Evolutionary conservation across 108 stramenopile species (phyloP).

Genomic region (Cyclotella choctawhatcheeana): DNA sequence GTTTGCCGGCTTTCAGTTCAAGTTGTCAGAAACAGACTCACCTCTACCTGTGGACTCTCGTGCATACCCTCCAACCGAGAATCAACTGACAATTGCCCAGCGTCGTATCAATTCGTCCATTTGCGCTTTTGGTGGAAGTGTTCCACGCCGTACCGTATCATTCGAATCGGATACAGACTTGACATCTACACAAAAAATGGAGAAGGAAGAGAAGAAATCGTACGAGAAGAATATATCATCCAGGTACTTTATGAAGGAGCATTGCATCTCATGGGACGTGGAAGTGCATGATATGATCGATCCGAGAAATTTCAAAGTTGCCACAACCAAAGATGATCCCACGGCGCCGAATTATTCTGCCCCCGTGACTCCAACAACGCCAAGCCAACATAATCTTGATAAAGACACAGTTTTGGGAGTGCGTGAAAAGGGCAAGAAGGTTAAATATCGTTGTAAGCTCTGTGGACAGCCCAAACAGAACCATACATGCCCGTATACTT

Average conservation of each 20-base stretch:
- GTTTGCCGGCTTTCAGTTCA: constrained; percentile 36
- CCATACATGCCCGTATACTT: constrained; percentile 73
- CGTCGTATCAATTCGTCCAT: constrained; percentile 39
- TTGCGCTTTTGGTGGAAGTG: constrained; percentile 48
- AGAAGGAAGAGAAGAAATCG: constrained; percentile 24
- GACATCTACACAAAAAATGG: constrained; percentile 2
- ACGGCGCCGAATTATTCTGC: constrained; percentile 13
- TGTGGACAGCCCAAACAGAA: constrained; percentile 90
- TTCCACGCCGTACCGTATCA: constrained; percentile 26
- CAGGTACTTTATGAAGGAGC: constrained; percentile 45
- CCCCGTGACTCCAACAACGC: constrained; percentile 35
- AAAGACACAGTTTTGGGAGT: neutral
- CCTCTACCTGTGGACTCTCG: neutral
- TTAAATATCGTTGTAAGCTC: constrained; percentile 75
- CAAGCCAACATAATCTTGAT: constrained; percentile 2
- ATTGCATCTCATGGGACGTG: constrained; percentile 48
- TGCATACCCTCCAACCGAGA: constrained; percentile 18
- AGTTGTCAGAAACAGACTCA: constrained; percentile 25
- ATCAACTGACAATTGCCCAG: constrained; percentile 32
- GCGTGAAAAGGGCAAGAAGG: constrained; percentile 34
- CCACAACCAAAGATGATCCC: constrained; percentile 2
- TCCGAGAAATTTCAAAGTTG: neutral
- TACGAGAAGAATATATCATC: constrained; percentile 32
- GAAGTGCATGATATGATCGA: constrained; percentile 37
- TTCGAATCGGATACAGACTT: constrained; percentile 15